A percentile compares a stretch with the other conserved stretches of the same genome.
Conservation (phyloP, 2,329 filamentous ascomycete species). For the Epichloe hybrida region DNA sequence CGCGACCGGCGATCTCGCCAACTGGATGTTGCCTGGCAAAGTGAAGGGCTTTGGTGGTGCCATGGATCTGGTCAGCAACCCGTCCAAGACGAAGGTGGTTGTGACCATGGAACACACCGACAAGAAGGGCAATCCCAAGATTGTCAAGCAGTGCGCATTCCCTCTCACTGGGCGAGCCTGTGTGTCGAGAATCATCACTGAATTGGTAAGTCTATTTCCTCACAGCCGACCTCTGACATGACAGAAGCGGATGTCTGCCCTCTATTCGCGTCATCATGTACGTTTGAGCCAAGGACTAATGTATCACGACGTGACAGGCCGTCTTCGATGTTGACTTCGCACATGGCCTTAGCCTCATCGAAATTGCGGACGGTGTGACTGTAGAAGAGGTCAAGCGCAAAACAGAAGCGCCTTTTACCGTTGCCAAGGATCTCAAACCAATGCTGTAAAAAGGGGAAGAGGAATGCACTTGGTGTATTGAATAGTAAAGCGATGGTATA, state of each 20-base stretch:
- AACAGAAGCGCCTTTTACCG: constrained; percentile 75
- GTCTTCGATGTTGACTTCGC: constrained; percentile 57
- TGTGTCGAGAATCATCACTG: constrained; percentile 85
- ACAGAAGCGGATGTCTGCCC: not conserved
- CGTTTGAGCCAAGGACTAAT: not conserved
- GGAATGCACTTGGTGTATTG: not conserved
- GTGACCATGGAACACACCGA: constrained; percentile 95
- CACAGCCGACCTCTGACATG: constrained; percentile 7
- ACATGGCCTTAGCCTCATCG: constrained; percentile 65
- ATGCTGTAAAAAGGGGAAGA: constrained; percentile 46
- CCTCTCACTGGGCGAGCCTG: constrained; percentile 81
- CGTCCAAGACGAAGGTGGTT: constrained; percentile 77
- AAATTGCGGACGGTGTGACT: constrained; percentile 79
- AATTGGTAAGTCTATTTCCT: constrained; percentile 43
- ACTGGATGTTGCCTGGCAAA: constrained; percentile 88
- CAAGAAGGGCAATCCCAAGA: constrained; percentile 90
- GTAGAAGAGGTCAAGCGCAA: constrained; percentile 80
- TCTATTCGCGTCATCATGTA: not conserved
- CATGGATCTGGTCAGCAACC: constrained; percentile 88
- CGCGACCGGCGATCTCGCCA: constrained; percentile 64
- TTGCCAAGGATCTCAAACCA: constrained; percentile 67
- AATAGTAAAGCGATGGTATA: too few relatives aligned
- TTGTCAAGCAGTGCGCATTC: constrained; percentile 87
- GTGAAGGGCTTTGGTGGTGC: constrained; percentile 87
- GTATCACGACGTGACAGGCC: constrained; percentile 15